Evolutionary conservation across 768 basidiomycete genomes (phyloP).

Genomic region (Tylopilus vinaceipallidus): DNA sequence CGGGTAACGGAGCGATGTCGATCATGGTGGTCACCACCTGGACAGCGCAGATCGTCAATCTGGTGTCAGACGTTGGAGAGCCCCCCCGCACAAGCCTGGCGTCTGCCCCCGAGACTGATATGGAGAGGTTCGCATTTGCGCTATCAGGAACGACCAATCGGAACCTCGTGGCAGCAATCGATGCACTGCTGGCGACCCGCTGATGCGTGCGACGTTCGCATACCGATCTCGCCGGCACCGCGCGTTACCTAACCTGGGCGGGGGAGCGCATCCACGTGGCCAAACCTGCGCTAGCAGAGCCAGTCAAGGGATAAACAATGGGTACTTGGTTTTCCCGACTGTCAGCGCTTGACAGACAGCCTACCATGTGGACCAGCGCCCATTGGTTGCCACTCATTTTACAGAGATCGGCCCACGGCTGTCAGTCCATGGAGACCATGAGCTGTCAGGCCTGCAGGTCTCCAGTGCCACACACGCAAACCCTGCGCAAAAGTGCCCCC

Average conservation of each 20-base stretch:
- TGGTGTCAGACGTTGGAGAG: not conserved
- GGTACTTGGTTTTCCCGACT: not conserved
- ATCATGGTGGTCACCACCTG: slow-evolving; percentile 4
- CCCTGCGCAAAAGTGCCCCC: not conserved
- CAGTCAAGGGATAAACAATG: not conserved
- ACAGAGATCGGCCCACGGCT: slow-evolving; percentile 1
- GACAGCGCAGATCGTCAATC: slow-evolving; percentile 8
- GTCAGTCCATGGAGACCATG: slow-evolving; percentile 8
- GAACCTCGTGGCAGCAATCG: slow-evolving; percentile 22
- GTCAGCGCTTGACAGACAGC: not conserved
- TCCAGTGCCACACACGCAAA: slow-evolving; percentile 1
- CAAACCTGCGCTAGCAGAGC: too few species aligned
- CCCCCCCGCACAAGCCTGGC: not conserved
- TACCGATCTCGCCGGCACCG: slow-evolving; percentile 16
- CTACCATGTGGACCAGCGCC: not conserved
- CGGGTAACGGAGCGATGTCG: slow-evolving; percentile 8
- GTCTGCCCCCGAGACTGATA: slow-evolving; percentile 16
- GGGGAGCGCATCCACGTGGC: slow-evolving; percentile 9
- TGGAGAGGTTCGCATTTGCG: slow-evolving; percentile 3
- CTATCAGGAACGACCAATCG: slow-evolving; percentile 13
- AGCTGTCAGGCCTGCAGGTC: slow-evolving; percentile 7
- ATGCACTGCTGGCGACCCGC: slow-evolving; percentile 13
- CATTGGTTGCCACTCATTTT: slow-evolving; percentile 5
- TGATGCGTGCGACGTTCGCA: slow-evolving; percentile 22
- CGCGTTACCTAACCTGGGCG: slow-evolving; percentile 3